Evolutionary conservation across 164 flowering plant genomes (phyloP).

Genomic region (Chimonanthus praecox): DNA sequence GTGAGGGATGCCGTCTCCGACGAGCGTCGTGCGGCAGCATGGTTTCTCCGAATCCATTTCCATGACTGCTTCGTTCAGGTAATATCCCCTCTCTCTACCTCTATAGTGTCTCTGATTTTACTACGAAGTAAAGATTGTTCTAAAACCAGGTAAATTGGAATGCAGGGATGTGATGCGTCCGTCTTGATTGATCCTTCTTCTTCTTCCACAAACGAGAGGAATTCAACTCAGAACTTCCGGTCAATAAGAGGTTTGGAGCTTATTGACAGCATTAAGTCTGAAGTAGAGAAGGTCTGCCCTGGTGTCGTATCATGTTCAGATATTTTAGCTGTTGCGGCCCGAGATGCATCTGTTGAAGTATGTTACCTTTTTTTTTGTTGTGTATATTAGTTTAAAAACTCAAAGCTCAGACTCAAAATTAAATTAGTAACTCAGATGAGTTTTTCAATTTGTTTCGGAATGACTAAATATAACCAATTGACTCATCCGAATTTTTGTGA

Average conservation of each 20-base stretch:
- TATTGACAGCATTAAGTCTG: slow-evolving; percentile 27
- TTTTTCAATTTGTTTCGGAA: no score
- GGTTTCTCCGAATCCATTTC: slow-evolving; percentile 73
- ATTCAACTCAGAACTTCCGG: slow-evolving; percentile 15
- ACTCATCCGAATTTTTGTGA: no score
- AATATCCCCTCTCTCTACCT: no score
- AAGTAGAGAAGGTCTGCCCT: slow-evolving; percentile 37
- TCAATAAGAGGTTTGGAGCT: slow-evolving; percentile 40
- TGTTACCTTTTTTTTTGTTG: slow-evolving; percentile 3
- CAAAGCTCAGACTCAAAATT: no score
- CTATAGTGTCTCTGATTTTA: no score
- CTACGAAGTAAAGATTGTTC: no score
- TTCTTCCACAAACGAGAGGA: slow-evolving; percentile 16
- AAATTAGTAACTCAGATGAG: no score
- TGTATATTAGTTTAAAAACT: no score
- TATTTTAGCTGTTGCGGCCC: slow-evolving; percentile 31
- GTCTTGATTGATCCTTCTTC: slow-evolving; percentile 50
- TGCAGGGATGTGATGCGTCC: slow-evolving; percentile 76
- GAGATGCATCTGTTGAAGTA: slow-evolving; percentile 30
- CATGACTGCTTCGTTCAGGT: slow-evolving; percentile 70
- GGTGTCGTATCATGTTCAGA: slow-evolving; percentile 49
- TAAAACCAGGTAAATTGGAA: no score
- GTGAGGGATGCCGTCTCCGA: slow-evolving; percentile 1
- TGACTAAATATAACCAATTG: no score
- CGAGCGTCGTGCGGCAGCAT: slow-evolving; percentile 73